These are phyloP conservation scores for Chimonanthus praecox DNA, from an alignment of 164 flowering plant species.

Conservation along the genomic window DNA sequence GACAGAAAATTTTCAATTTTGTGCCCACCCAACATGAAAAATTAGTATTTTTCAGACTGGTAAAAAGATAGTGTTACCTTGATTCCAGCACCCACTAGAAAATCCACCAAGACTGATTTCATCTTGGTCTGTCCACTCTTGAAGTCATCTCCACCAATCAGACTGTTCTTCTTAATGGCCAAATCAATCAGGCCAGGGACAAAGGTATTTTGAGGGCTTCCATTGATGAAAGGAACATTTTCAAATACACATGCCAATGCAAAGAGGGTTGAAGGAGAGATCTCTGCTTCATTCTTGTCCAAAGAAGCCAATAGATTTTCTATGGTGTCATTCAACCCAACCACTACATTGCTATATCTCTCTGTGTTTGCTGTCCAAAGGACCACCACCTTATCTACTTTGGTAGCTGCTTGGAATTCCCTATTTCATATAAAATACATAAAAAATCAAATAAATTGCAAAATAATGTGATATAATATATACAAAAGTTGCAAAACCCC, in stretches of 20 bases:
- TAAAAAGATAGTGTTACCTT: slow-evolving; percentile 38
- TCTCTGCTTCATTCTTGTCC: slow-evolving; percentile 84
- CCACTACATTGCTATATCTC: slow-evolving; percentile 88
- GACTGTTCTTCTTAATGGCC: slow-evolving; percentile 70
- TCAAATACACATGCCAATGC: slow-evolving; percentile 85
- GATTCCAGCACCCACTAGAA: slow-evolving; percentile 98
- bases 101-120: slow-evolving; percentile 96
- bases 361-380: slow-evolving; percentile 99
- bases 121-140: slow-evolving; percentile 99
- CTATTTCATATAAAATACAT: slow-evolving; percentile 22
- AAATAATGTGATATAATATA: background rate
- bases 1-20: no score
- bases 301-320: slow-evolving; percentile 78
- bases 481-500: background rate
- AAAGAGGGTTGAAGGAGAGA: slow-evolving; percentile 89
- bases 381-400: slow-evolving; percentile 91
- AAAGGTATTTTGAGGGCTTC: slow-evolving; percentile 99
- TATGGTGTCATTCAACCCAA: slow-evolving; percentile 84
- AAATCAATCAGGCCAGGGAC: slow-evolving; percentile 96
- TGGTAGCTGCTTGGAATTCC: slow-evolving; percentile 79
- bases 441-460: background rate
- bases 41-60: background rate
- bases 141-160: slow-evolving; percentile 98
- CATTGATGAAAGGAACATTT: slow-evolving; percentile 89
- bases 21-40: background rate